Base-by-base conservation (phyloP, 2,329 filamentous ascomycete species). In the Ceratocystis variospora region DNA sequence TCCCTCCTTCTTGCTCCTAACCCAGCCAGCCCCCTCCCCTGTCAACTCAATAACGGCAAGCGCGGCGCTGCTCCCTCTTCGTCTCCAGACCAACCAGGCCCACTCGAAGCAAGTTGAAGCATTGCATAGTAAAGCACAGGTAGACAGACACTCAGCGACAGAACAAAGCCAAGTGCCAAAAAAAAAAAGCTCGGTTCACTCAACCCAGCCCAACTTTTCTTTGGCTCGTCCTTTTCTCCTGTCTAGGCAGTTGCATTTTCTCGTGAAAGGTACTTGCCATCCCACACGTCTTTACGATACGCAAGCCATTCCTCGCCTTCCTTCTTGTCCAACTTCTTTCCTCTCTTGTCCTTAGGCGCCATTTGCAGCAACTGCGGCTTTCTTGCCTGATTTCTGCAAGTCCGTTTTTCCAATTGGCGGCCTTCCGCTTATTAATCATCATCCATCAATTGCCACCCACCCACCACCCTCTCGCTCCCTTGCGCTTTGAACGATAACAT, bases 41-140 rank as follows among this genome's bases (percentile, higher is more conserved):
- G 48, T 50, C n/a, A 19, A 50, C 19, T 46, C 46, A 22, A 55
- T 19, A 64, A 64, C 61, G 61, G 61, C 61, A 62, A 62, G 41
- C 61, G 22, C 45, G 61, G 53, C 25, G 44, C 48, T 46, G 61
- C 45, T 63, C 61, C 25, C 48, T 10, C 41, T 48, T 45, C 41
- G 46, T 63, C 53, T 63, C 44, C 61, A 63, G 25, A 48, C 44
- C 61, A 63, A 50, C 28, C 44, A 25, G 25, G 25, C 44, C 33
- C 33, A 33, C 19, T 7, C 41, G n/a, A 62, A 50, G n/a, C n/a
- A 50, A 48, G 19, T 12, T 37, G 22, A 44, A n/a, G 31, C 31
- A 15, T 41, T 41, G 37, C 37, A 41, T 41, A 41, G 37, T 15
- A 41, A 15, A 41, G 37, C 37, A 41, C 12, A 41, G 37, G 37